Evolutionary conservation across 495 filamentous ascomycete genomes (phyloP).

Genomic region (Aspergillus ellipticus): DNA sequence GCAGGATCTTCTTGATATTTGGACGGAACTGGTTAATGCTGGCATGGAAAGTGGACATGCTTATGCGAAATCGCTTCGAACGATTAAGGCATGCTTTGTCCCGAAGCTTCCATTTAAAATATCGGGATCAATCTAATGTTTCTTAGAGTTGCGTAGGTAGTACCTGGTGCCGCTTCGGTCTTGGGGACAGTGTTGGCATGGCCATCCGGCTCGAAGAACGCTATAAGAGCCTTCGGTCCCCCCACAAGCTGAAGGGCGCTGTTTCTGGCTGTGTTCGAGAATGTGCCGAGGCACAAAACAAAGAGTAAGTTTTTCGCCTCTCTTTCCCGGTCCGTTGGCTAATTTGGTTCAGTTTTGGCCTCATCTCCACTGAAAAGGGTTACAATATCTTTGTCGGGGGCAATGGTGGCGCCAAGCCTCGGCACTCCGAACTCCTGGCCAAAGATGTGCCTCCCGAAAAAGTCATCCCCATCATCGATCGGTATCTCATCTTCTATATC

Average conservation of each 20-base stretch:
- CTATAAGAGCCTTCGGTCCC: conserved; percentile 87
- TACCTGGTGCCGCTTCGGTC: conserved; percentile 91
- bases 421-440: conserved; percentile 81
- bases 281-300: conserved; percentile 94
- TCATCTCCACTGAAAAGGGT: conserved; percentile 92
- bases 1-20: conserved; percentile 87
- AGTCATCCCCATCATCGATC: conserved; percentile 81
- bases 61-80: conserved; percentile 88
- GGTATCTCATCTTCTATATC: conserved; percentile 96
- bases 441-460: conserved; percentile 87
- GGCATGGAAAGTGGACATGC: conserved; percentile 97
- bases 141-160: conserved; percentile 79
- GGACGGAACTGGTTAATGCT: conserved; percentile 76
- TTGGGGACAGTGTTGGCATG: conserved; percentile 97
- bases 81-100: conserved; percentile 62
- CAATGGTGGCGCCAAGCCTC: conserved; percentile 87
- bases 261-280: conserved; percentile 91
- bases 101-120: background rate
- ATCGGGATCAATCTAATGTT: background rate
- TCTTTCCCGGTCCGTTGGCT: conserved; percentile 9
- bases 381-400: conserved; percentile 94
- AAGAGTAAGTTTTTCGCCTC: conserved; percentile 58
- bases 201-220: conserved; percentile 87
- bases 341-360: conserved; percentile 64
- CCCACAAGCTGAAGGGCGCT: conserved; percentile 93